Base-by-base conservation (phyloP, 768 basidiomycete species). In the Cystobasidium ongulense region DNA sequence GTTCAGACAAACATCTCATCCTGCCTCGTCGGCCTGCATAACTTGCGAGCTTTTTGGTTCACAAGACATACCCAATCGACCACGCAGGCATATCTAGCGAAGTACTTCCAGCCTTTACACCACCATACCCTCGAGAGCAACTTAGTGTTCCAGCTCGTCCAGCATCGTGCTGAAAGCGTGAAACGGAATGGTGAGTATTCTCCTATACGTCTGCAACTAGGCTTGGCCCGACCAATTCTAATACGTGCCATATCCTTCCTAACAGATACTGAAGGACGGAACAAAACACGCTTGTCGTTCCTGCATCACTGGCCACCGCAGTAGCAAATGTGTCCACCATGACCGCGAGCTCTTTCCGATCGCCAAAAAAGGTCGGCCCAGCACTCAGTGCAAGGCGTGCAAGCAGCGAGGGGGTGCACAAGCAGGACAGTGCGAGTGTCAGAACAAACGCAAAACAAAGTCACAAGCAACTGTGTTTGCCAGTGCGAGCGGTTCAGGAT, bases 1-100 rank as follows among this genome's bases (percentile, higher is more conserved):
- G 3, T 50, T n/a, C n/a, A n/a, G n/a, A 50, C 5, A 50, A 50
- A 50, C 15, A 4, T n/a, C 46, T 50, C 18, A 50, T 3, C 18
- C 46, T 7, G 18, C 46, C 3, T 50, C 21, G n/a, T 50, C 46
- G 46, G 46, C n/a, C 21, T 21, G 46, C 39, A n/a, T n/a, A 17
- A 39, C 39, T 39, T 39, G 7, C 39, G 39, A 39, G 39, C 39
- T 17, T 39, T 17, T 39, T 17, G 39, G 39, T 39, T 76, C 4
- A 78, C 78, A 57, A 79, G 79, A 62, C 77, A 76, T 77, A 78
- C 54, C 76, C 78, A 54, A 68, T 76, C 15, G 75, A 67, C 52
- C 78, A 80, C 29, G 78, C 79, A 7, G 7, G 31, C n/a, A 23
- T 23, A 57, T 23, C 53, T 7, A 23, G 53, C 53, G n/a, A 7